phyloP scores from a whole-genome alignment of 768 basidiomycete species.

The Trametes gibbosa region DNA sequence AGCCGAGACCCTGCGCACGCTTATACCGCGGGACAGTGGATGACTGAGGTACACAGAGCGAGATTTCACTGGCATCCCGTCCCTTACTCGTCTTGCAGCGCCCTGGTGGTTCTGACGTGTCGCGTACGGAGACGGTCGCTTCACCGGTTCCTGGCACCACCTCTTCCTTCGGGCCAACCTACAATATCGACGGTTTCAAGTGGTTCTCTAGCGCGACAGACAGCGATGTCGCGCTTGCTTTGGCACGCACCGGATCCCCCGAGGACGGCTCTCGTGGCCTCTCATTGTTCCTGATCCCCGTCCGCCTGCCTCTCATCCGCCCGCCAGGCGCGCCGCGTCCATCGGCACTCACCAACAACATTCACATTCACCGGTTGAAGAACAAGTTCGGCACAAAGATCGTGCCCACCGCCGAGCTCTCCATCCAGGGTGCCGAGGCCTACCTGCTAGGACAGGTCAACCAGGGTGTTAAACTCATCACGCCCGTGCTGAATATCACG shows the following conservation, averaged over 20 bases:
- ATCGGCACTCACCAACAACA: conserved; percentile 56
- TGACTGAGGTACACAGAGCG: conserved; percentile 60
- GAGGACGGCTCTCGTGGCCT: conserved; percentile 59
- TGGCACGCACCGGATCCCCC: conserved; percentile 65
- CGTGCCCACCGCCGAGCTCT: conserved; percentile 75
- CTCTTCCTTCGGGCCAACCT: conserved; percentile 46
- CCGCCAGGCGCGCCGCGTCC: conserved; percentile 39
- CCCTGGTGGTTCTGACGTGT: conserved; percentile 74
- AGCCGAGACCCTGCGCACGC: conserved; percentile 62
- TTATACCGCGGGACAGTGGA: conserved; percentile 81
- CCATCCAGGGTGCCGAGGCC: conserved; percentile 54
- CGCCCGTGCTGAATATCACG: conserved; percentile 75
- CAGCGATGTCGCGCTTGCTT: conserved; percentile 64
- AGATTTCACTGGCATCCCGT: background rate
- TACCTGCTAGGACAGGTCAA: conserved; percentile 60
- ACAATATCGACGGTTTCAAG: conserved; percentile 68
- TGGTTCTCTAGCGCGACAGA: conserved; percentile 88
- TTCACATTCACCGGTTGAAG: conserved; percentile 71
- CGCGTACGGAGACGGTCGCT: conserved; percentile 68
- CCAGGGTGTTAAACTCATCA: conserved; percentile 63
- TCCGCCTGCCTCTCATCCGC: conserved; percentile 50
- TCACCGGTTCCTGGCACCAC: conserved; percentile 31
- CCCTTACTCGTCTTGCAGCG: conserved; percentile 36
- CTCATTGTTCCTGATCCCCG: conserved; percentile 73
- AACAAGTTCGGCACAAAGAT: conserved; percentile 75